Conservation (phyloP, 495 filamentous ascomycete species). For the Penicillium cinerascens region DNA sequence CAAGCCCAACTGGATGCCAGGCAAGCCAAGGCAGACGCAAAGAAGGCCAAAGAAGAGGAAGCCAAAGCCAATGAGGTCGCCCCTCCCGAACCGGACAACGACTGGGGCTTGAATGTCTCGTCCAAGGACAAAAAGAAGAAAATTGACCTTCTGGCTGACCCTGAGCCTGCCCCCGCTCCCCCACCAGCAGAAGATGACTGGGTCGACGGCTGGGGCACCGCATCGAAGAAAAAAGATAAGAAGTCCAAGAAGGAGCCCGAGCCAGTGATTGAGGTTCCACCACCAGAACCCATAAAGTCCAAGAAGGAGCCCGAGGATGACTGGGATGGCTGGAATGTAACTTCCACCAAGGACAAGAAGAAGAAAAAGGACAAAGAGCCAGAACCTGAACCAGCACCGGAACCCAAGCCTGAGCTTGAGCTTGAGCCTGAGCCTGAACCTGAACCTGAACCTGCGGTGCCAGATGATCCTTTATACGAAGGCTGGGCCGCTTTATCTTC, state of each 20-base stretch:
- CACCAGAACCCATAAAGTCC: constrained; percentile 17
- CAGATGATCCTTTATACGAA: constrained; percentile 37
- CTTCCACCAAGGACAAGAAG: constrained; percentile 24
- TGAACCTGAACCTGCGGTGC: constrained; percentile 26
- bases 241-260: constrained; percentile 35
- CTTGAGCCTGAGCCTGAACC: constrained; percentile 29
- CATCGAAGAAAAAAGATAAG: constrained; percentile 39
- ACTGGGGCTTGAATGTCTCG: constrained; percentile 32
- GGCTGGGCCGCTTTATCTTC: constrained; percentile 33
- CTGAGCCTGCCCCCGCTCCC: constrained; percentile 19
- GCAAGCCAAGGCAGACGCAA: constrained; percentile 11
- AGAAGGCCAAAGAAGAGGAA: constrained; percentile 19
- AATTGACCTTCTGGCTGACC: constrained; percentile 27
- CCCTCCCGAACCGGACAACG: constrained; percentile 19
- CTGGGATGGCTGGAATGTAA: constrained; percentile 32
- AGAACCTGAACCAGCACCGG: constrained; percentile 24
- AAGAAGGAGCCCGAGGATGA: constrained; percentile 51
- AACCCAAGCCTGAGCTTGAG: constrained; percentile 26
- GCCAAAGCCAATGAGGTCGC: constrained; percentile 8
- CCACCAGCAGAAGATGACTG: constrained; percentile 29
- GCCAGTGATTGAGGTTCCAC: constrained; percentile 28
- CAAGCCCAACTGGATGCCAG: constrained; percentile 5
- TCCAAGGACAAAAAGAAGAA: constrained; percentile 43
- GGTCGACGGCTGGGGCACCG: constrained; percentile 27
- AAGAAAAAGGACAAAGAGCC: constrained; percentile 26